Base-by-base conservation (phyloP, 108 stramenopile species). In the Epithemia pelagica region DNA sequence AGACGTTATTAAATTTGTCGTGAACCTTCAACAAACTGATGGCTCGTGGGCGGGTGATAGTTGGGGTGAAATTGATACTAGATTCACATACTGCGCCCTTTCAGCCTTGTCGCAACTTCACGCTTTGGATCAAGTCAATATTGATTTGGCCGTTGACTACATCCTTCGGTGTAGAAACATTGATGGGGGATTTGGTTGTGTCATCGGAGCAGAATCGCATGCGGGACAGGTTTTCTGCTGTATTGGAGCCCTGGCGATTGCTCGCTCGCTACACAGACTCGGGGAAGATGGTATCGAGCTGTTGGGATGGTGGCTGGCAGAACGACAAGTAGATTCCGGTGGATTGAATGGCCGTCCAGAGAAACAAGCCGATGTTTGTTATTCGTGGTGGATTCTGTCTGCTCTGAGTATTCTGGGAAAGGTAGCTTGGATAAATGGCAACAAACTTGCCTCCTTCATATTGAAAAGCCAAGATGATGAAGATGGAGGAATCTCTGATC, bases 331-430 rank as follows among this genome's bases (percentile, higher is more conserved):
- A 68, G 99, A 98, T 74, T 88, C 87, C n/a, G 99, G 99, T 46
- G 91, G 91, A 7, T 64, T 92, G 30, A 99, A 99, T 75, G 99
- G 99, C 2, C 75, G 99, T 28, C 97, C 97, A 0, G 99, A 98
- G 72, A 98, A 99, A 76, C 97, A 98, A 65, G 96, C 97, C 0
- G 99, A 99, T 74, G 99, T 99, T 1, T 99, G 99, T 70, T 99
- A 99, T 78, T 91, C 89, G 30, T 99, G 97, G 97, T 99, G 99
- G 99, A 97, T 97, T 65, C 74, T 99, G 25, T 86, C 85, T 24
- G 82, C 82, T 8, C 71, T 99, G 54, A 81, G 74, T n/a, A 98
- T 99, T 26, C 68, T 98, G 29, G 98, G 95, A 22, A 72, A 88
- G 69, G 87, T 88, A n/a, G 77, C 84, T 58, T 98, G 95, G 94